phyloP scores from a whole-genome alignment of 768 basidiomycete genomes.

The Favolaschia claudopus region DNA sequence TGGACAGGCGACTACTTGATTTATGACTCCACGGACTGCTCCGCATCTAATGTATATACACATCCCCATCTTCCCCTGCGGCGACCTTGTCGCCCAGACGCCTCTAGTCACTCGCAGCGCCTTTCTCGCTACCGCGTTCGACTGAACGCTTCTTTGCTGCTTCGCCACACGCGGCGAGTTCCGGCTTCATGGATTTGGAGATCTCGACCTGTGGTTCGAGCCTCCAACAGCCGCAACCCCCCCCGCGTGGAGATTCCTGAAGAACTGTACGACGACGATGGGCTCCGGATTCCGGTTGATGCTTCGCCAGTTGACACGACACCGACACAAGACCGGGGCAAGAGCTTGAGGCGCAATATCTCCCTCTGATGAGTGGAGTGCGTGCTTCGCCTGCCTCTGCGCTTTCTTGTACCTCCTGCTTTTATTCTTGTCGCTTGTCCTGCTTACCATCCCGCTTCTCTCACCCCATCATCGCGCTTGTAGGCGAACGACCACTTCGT shows the following conservation, averaged over 20 bases:
- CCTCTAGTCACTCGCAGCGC: conserved; percentile 47
- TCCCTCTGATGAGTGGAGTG: conserved; percentile 58
- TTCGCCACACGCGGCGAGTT: conserved; percentile 57
- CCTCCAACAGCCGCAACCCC: conserved; percentile 29
- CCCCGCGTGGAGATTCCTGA: conserved; percentile 39
- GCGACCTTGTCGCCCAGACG: conserved; percentile 37
- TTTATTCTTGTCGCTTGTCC: conserved; percentile 50
- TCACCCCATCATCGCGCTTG: conserved; percentile 64
- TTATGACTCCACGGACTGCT: conserved; percentile 47
- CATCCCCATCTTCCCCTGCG: conserved; percentile 35
- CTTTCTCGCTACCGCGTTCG: conserved; percentile 38
- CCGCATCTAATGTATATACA: conserved; percentile 54
- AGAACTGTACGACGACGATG: conserved; percentile 56
- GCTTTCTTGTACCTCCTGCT: conserved; percentile 65
- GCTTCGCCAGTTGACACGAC: conserved; percentile 58
- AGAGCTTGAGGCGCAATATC: conserved; percentile 63
- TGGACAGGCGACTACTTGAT: conserved; percentile 30
- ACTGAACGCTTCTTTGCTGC: conserved; percentile 56
- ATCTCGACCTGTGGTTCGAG: conserved; percentile 51
- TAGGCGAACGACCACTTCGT: conserved; percentile 83
- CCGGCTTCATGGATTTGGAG: conserved; percentile 34
- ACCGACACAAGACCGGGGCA: conserved; percentile 74
- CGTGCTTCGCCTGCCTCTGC: conserved; percentile 61
- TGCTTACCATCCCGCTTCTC: conserved; percentile 52
- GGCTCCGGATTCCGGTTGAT: conserved; percentile 61